A percentile compares a stretch with the other conserved stretches of the same genome.
Conservation (phyloP, 2,329 filamentous ascomycete species). For the Colletotrichum tabaci region DNA sequence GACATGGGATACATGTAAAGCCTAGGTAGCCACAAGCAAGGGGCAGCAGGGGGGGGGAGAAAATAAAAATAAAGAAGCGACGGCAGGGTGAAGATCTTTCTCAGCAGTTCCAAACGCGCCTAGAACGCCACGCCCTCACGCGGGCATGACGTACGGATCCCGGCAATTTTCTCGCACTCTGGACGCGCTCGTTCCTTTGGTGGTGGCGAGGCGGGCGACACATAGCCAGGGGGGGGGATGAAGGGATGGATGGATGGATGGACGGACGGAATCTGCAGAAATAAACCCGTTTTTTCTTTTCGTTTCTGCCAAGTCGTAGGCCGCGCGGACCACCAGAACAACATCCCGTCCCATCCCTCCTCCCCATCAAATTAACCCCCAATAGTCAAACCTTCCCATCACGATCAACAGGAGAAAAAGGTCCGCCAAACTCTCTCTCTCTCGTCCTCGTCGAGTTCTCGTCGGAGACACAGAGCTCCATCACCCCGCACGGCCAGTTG, state of each 20-base stretch:
- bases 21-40: not conserved
- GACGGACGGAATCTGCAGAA: too few relatives aligned
- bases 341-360: not conserved
- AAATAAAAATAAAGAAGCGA: not conserved
- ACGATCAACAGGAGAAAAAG: constrained; percentile 24
- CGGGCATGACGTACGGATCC: constrained; percentile 33
- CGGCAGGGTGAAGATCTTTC: constrained; percentile 19
- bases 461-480: too few relatives aligned
- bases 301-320: constrained; percentile 12
- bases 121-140: constrained; percentile 12
- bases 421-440: constrained; percentile 7
- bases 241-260: too few relatives aligned
- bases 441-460: too few relatives aligned
- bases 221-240: too few relatives aligned
- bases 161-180: constrained; percentile 13
- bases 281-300: not conserved
- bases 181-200: constrained; percentile 16
- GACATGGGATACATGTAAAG: too few relatives aligned
- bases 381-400: not conserved
- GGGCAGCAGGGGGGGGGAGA: not conserved
- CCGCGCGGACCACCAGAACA: constrained; percentile 31
- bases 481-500: too few relatives aligned
- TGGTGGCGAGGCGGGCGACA: constrained; percentile 8
- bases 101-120: not conserved
- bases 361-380: not conserved